Evolutionary conservation across 345 rosid species (phyloP).

Genomic region (Eucalyptus victrix): DNA sequence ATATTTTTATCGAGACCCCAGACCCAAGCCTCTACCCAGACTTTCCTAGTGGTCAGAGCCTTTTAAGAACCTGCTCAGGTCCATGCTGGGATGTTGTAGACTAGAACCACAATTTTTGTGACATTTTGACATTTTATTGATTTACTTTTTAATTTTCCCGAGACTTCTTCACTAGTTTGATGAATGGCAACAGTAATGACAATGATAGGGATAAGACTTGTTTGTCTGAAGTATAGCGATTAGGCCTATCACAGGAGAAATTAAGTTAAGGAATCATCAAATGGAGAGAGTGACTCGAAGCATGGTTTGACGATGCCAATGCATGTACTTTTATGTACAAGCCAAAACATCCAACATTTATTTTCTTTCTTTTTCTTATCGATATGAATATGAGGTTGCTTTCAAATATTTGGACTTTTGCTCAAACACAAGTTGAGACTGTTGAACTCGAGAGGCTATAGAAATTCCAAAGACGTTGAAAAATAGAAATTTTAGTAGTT

Average conservation of each 20-base stretch:
- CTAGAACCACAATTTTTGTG: neutral
- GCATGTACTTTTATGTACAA: neutral
- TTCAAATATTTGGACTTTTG: neutral
- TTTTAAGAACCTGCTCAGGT: too few species aligned
- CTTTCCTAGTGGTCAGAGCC: too few species aligned
- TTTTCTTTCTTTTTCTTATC: neutral
- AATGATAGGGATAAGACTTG: neutral
- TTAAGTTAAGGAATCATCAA: neutral
- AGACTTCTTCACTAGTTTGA: neutral
- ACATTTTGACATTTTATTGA: neutral
- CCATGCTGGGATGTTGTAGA: neutral
- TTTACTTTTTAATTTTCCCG: neutral
- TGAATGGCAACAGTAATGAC: rapidly evolving
- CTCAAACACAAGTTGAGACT: neutral
- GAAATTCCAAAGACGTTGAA: neutral
- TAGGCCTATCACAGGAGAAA: neutral
- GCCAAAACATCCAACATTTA: neutral
- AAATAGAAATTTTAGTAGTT: neutral
- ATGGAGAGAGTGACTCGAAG: neutral
- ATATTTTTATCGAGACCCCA: too few species aligned
- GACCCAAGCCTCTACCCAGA: too few species aligned
- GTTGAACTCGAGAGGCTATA: neutral
- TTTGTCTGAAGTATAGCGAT: neutral
- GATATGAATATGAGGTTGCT: neutral
- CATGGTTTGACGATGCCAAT: neutral